phyloP scores from a whole-genome alignment of 1,284 basidiomycete genomes.

The Microbotryomycetes sp. region DNA sequence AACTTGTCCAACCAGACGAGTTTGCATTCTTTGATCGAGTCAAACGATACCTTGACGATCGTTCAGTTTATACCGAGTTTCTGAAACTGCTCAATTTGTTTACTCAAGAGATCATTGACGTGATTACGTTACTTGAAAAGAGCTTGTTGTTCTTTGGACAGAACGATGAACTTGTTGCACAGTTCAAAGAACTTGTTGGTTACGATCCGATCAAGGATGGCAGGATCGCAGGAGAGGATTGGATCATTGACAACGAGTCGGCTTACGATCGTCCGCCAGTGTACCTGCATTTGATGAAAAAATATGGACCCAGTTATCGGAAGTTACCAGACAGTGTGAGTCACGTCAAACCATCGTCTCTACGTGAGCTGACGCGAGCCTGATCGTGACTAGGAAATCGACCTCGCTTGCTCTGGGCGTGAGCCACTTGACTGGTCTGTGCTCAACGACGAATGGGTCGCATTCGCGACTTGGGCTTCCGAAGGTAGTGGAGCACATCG shows the following conservation, averaged over 20 bases:
- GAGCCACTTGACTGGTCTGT: conserved; percentile 94
- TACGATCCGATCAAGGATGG: conserved; percentile 62
- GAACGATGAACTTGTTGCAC: conserved; percentile 68
- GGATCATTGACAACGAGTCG: conserved; percentile 50
- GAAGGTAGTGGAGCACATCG: conserved; percentile 80
- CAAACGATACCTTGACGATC: conserved; percentile 74
- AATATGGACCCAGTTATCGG: conserved; percentile 83
- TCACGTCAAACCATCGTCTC: conserved; percentile 24
- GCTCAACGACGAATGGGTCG: conserved; percentile 93
- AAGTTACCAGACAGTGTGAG: conserved; percentile 76
- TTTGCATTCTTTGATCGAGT: conserved; percentile 90
- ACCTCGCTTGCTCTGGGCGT: conserved; percentile 86
- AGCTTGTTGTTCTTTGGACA: conserved; percentile 70
- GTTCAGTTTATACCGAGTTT: conserved; percentile 91
- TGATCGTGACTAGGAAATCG: conserved; percentile 61
- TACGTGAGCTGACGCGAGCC: neutral
- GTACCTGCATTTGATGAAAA: conserved; percentile 25
- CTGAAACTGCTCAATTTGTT: conserved; percentile 92
- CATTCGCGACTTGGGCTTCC: conserved; percentile 93
- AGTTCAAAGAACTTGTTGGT: conserved; percentile 82
- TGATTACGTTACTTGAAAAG: conserved; percentile 71
- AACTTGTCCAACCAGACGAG: conserved; percentile 67
- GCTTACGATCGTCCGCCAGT: conserved; percentile 26
- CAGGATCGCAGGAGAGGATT: conserved; percentile 47
- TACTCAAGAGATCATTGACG: conserved; percentile 86